Evolutionary conservation across 768 basidiomycete genomes (phyloP).

Genomic region (Termitomyces sp.): DNA sequence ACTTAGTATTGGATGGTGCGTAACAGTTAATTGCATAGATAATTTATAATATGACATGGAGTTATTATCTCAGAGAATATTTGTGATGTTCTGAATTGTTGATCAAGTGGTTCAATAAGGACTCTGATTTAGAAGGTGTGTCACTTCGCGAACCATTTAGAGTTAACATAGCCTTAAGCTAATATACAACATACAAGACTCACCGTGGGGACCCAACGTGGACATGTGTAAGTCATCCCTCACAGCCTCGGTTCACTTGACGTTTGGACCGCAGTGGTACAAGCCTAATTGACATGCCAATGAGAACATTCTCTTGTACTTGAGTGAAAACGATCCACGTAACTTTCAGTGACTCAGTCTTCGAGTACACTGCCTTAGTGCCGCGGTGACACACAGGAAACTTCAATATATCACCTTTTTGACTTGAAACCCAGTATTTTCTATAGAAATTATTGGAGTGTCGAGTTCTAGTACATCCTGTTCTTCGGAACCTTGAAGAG

Average conservation of each 20-base stretch:
- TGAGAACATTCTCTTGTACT: neutral
- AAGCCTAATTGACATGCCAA: too few species aligned
- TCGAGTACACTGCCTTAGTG: neutral
- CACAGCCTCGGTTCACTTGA: neutral
- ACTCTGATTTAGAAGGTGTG: neutral
- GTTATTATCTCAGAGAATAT: neutral
- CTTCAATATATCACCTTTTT: neutral
- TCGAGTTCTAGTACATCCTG: too few species aligned
- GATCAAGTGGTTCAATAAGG: neutral
- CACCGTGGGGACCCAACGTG: too few species aligned
- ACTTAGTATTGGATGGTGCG: neutral
- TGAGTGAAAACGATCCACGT: too few species aligned
- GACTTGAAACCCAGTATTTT: neutral
- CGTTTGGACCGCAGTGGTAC: neutral
- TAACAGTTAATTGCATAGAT: neutral
- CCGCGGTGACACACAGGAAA: neutral
- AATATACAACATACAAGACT: too few species aligned
- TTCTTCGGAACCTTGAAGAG: too few species aligned
- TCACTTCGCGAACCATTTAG: neutral
- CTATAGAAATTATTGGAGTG: too few species aligned
- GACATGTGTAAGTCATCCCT: too few species aligned
- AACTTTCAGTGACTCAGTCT: too few species aligned
- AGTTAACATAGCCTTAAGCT: too few species aligned
- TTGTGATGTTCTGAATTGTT: neutral
- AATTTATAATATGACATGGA: neutral